Base-by-base conservation (phyloP, 148 eudicot genomes). In the Fagopyrum esculentum region DNA sequence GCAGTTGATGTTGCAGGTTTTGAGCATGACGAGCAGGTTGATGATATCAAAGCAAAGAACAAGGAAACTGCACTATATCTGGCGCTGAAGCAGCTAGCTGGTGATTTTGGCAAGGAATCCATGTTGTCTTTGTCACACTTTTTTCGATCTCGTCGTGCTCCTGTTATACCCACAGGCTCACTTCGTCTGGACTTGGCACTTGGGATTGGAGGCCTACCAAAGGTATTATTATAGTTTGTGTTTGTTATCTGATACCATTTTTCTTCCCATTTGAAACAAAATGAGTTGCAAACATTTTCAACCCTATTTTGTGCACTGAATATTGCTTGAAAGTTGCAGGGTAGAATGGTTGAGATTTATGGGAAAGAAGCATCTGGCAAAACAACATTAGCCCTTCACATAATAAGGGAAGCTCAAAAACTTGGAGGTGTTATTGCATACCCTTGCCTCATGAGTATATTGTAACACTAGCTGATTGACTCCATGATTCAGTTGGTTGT, bases 351-450 rank as follows among this genome's bases (percentile, higher is more conserved):
- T 69, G 99, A 96, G 78, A 90, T 96, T 63, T 96, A 83, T 79
- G 99, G 99, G 74, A 90, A 85, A 82, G 99, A 96, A 83, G 94
- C 98, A 73, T 96, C 99, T 49, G 99, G 99, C 19, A 96, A 96
- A 88, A 96, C 99, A 47, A 96, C 99, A 17, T 88, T 96, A 64
- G 98, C 97, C 26, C 84, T 96, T 66, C 96, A 96, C 80, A 81
- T 92, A 79, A 89, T 96, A 48, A 96, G 79, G 83, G 99, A 96
- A 86, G 98, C 99, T 78, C 99, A 96, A 80, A 90, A 90, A 82
- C 90, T 86, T 84, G 98, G 98, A 84, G 99, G 99, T 92, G 71
- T 17, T 19, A 5, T 40, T 30, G 43, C 47, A 10, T 66, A 13
- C 52, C 12, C 52, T 48, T 48, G 13, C 9, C 2, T 49, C 0